A percentile compares a stretch with the other conserved stretches of the same genome.
Evolutionary conservation across 1,139 yeast genomes (phyloP).

Genomic region (Geotrichum aggregatum): DNA sequence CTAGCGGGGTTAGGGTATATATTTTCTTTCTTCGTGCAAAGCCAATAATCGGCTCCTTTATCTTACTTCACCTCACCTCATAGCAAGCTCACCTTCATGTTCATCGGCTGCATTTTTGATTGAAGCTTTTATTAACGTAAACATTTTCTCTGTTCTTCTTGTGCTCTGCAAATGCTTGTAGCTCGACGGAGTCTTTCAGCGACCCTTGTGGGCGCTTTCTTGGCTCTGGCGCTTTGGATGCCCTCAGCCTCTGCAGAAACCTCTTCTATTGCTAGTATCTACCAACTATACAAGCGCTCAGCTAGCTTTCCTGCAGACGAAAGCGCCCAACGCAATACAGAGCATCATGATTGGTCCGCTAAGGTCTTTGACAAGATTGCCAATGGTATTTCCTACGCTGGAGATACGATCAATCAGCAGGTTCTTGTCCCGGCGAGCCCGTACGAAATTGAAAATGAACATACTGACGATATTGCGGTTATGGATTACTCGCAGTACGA

Average conservation of each 20-base stretch:
- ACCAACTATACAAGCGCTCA: too few relatives aligned
- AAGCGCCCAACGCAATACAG: background rate
- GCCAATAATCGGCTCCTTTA: too few relatives aligned
- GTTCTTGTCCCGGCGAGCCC: conserved; percentile 7
- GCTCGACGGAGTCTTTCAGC: conserved; percentile 17
- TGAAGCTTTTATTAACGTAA: too few relatives aligned
- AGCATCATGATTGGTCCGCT: background rate
- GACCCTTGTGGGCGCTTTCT: conserved; percentile 15
- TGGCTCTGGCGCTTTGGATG: conserved; percentile 10
- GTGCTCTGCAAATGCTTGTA: background rate
- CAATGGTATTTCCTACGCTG: background rate
- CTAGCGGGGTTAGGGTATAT: too few relatives aligned
- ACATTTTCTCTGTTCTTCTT: too few relatives aligned
- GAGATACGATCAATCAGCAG: conserved; percentile 11
- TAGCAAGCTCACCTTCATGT: too few relatives aligned
- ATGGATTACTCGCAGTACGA: conserved; percentile 43
- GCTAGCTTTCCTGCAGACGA: conserved; percentile 16
- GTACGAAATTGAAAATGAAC: too few relatives aligned
- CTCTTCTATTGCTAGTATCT: background rate
- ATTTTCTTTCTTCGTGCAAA: too few relatives aligned
- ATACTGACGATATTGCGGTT: background rate
- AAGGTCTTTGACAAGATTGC: background rate
- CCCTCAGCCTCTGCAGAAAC: conserved; percentile 4
- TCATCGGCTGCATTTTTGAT: too few relatives aligned
- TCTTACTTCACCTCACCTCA: too few relatives aligned